A percentile compares a stretch with the other conserved stretches of the same genome.
These are phyloP conservation scores for Podaxis sp. DNA, from an alignment of 768 basidiomycete species.

Conservation along the genomic window DNA sequence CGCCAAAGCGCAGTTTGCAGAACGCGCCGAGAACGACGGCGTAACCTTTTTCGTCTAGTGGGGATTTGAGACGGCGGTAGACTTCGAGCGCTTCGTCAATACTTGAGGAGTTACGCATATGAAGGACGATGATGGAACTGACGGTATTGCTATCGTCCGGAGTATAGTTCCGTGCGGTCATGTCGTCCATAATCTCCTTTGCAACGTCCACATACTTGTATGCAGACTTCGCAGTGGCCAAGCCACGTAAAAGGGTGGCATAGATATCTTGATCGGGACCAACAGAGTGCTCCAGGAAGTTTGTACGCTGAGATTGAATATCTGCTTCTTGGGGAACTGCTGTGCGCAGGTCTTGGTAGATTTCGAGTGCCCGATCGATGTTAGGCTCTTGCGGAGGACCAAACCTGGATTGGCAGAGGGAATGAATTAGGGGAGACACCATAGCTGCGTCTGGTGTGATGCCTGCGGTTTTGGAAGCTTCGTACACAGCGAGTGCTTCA, in stretches of 20 bases:
- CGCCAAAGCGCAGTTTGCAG: slow-evolving; percentile 53
- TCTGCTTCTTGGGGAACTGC: slow-evolving; percentile 26
- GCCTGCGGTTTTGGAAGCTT: slow-evolving; percentile 40
- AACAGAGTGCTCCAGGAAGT: slow-evolving; percentile 27
- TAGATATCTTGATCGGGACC: slow-evolving; percentile 58
- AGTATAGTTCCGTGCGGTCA: slow-evolving; percentile 52
- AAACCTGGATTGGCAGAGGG: slow-evolving; percentile 43
- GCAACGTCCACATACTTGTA: slow-evolving; percentile 49
- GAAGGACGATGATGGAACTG: slow-evolving; percentile 56
- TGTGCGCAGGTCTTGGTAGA: slow-evolving; percentile 49
- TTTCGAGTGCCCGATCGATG: slow-evolving; percentile 52
- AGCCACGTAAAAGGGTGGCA: slow-evolving; percentile 48
- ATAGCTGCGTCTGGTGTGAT: slow-evolving; percentile 49
- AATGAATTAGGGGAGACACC: slow-evolving; percentile 53
- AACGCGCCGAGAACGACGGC: slow-evolving; percentile 63
- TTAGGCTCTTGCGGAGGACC: slow-evolving; percentile 28
- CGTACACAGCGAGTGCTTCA: slow-evolving; percentile 51
- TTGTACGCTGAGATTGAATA: slow-evolving; percentile 17
- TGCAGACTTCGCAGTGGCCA: slow-evolving; percentile 43
- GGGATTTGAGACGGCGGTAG: slow-evolving; percentile 47
- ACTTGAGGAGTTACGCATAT: slow-evolving; percentile 60
- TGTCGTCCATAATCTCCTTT: slow-evolving; percentile 60
- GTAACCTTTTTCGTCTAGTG: slow-evolving; percentile 61
- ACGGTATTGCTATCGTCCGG: slow-evolving; percentile 43
- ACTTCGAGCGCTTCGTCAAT: slow-evolving; percentile 61